Evolutionary conservation across 768 basidiomycete genomes (phyloP).

Genomic region (Leccinum longicurvipes): DNA sequence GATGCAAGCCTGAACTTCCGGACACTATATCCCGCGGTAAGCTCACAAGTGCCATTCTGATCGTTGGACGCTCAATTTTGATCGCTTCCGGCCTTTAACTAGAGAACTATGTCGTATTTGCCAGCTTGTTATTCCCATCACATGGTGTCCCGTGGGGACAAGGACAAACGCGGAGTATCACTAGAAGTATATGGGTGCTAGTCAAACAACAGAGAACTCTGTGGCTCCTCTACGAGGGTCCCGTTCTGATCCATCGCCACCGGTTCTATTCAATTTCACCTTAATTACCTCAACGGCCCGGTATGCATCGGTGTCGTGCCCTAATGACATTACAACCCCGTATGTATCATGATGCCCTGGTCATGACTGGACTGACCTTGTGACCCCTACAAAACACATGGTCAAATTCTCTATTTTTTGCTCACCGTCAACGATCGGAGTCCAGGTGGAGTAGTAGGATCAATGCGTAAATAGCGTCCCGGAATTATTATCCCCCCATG

Average conservation of each 20-base stretch:
- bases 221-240: neutral
- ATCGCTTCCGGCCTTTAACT: neutral
- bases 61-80: neutral
- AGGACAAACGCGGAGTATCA: neutral
- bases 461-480: constrained; percentile 11
- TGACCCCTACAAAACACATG: neutral
- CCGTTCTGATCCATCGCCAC: neutral
- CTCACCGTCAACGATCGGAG: neutral
- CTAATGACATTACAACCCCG: neutral
- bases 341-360: neutral
- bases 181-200: neutral
- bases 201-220: neutral
- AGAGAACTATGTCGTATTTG: neutral
- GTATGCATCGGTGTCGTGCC: neutral
- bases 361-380: neutral
- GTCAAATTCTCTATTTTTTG: neutral
- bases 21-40: neutral
- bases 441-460: neutral
- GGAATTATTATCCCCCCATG: too few relatives aligned
- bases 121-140: neutral
- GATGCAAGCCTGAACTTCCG: neutral
- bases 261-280: neutral
- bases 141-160: neutral
- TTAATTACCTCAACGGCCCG: neutral
- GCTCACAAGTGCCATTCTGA: neutral